phyloP scores from a whole-genome alignment of 2,329 filamentous ascomycete species.

The Fonsecaea multimorphosa region DNA sequence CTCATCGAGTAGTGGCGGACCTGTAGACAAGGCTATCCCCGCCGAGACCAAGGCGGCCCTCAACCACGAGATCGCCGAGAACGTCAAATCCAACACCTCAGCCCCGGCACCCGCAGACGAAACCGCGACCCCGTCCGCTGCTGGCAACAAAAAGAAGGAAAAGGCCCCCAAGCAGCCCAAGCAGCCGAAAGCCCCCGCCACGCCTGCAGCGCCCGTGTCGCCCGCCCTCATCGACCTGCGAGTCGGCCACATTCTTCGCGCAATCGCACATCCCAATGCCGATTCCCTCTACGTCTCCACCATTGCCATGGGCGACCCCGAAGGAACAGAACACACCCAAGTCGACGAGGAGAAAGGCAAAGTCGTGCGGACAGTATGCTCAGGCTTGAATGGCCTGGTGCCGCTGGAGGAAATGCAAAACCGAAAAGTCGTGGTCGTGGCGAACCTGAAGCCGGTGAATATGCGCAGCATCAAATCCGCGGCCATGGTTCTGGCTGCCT shows the following conservation, averaged over 20 bases:
- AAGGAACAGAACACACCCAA: slow-evolving; percentile 84
- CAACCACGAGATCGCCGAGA: slow-evolving; percentile 43
- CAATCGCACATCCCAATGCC: slow-evolving; percentile 92
- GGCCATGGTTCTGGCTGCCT: slow-evolving; percentile 95
- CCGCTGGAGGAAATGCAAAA: slow-evolving; percentile 96
- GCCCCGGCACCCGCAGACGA: slow-evolving; percentile 29
- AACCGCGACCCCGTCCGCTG: slow-evolving; percentile 10
- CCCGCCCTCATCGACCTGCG: slow-evolving; percentile 91
- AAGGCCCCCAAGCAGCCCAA: slow-evolving; percentile 93
- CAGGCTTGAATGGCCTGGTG: slow-evolving; percentile 89
- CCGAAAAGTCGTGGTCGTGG: slow-evolving; percentile 92
- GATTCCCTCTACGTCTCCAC: slow-evolving; percentile 96
- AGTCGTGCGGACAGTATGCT: slow-evolving; percentile 93
- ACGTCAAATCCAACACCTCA: slow-evolving; percentile 36
- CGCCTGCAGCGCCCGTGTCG: slow-evolving; percentile 76
- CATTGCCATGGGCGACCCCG: slow-evolving; percentile 88
- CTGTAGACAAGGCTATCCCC: slow-evolving; percentile 21
- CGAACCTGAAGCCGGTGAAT: slow-evolving; percentile 98
- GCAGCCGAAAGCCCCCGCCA: slow-evolving; percentile 71
- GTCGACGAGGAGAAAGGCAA: slow-evolving; percentile 82
- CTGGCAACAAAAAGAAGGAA: slow-evolving; percentile 64
- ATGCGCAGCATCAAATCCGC: slow-evolving; percentile 86
- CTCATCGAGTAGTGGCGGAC: slow-evolving; percentile 11
- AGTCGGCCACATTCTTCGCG: slow-evolving; percentile 96
- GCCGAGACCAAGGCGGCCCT: slow-evolving; percentile 40